Evolutionary conservation across 768 basidiomycete species (phyloP), one percentile per base, ranked within the genome.

Genomic region (Lyophyllum semitale): DNA sequence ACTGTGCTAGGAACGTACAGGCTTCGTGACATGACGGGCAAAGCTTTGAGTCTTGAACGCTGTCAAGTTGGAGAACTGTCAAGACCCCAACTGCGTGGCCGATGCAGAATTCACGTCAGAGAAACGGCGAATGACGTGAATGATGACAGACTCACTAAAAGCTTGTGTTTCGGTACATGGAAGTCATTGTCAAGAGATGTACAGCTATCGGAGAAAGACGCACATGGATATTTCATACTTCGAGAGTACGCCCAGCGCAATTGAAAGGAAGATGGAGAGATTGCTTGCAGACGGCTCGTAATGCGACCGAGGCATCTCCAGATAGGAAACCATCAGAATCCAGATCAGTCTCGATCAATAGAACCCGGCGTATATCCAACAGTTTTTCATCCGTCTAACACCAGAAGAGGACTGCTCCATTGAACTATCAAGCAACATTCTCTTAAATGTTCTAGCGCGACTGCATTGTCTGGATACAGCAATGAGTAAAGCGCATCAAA

Each of bases 1-100:
- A 32, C 4, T 12, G 15, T n/a, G 33, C 20, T 17, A 30, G 12
- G 43, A 23, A 48, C 56, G 26, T 44, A 58, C 56, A 43, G 18
- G 51, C 23, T 15, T 44, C 27, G n/a, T 49, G 38, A 27, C 56
- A 58, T 8, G 47, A 44, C 26, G 56, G 56, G 27, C 56, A 58
- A n/a, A 7, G 30, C 25, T 15, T 40, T 40, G 37, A 37, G 27
- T 40, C 26, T 15, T 46, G 55, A 33, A 25, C 37, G n/a, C 4
- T 48, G 38, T 50, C 50, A 44, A 22, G 18, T 33, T 30, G 15
- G n/a, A 49, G 45, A 23, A 30, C 38, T 18, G 32, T 52, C 17
- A 43, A 25, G n/a, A 41, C 22, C 2, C 30, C 25, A 20, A 50
- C 54, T 38, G 9, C 17, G 15, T 9, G 15, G n/a, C 17, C 37